Evolutionary conservation across 176 grass and related monocot genomes (phyloP).

Genomic region (Secale cereale): DNA sequence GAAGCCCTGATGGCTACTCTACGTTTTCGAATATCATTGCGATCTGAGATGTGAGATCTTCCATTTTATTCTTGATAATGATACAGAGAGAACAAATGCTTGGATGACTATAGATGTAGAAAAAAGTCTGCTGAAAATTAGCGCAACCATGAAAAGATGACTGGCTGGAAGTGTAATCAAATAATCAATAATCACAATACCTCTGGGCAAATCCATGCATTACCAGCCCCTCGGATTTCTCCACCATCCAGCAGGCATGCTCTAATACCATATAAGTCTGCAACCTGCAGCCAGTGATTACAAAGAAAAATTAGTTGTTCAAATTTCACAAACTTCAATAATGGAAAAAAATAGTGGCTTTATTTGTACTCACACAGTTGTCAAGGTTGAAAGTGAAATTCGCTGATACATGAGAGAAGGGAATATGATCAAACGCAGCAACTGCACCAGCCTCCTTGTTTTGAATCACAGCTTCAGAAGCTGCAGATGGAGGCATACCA

Average conservation of each 20-base stretch:
- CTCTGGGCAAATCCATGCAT: constrained; percentile 94
- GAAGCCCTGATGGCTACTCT: not conserved
- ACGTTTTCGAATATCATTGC: not conserved
- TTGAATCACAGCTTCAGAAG: constrained; percentile 90
- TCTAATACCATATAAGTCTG: constrained; percentile 98
- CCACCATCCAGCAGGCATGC: constrained; percentile 92
- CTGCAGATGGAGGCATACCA: constrained; percentile 79
- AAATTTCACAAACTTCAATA: constrained; percentile 17
- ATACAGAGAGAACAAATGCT: not conserved
- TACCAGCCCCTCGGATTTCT: constrained; percentile 99
- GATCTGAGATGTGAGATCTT: constrained; percentile 12
- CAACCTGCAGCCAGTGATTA: constrained; percentile 51
- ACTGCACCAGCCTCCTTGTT: constrained; percentile 96
- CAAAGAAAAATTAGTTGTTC: constrained; percentile 4
- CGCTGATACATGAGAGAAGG: constrained; percentile 86
- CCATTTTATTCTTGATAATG: constrained; percentile 1
- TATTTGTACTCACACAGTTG: constrained; percentile 72
- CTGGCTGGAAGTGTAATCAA: constrained; percentile 1
- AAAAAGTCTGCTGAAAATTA: constrained; percentile 14
- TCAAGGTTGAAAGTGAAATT: constrained; percentile 99
- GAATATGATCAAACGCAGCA: constrained; percentile 97
- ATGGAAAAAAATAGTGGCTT: not conserved
- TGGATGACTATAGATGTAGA: constrained; percentile 21
- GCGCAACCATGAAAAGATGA: constrained; percentile 12
- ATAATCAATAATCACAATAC: constrained; percentile 48